A percentile compares a stretch with the other conserved stretches of the same genome.
These are phyloP conservation scores for Incumbomyces delicatus DNA, from an alignment of 2,329 filamentous ascomycete species.

Conservation along the genomic window DNA sequence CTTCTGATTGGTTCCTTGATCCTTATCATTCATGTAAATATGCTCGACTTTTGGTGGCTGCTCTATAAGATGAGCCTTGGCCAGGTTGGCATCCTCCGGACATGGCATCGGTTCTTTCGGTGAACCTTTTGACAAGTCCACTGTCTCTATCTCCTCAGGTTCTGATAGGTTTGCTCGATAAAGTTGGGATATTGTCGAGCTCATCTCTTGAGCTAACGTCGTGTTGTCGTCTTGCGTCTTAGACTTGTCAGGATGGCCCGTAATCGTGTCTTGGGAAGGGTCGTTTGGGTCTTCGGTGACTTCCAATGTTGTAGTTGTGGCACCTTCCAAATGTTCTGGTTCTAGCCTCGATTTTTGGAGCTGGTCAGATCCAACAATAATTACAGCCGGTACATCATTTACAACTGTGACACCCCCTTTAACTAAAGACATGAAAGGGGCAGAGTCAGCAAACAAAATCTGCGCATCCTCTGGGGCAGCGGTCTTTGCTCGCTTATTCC, in stretches of 20 bases:
- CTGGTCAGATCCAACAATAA: background rate
- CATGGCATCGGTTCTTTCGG: no score
- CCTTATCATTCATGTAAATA: no score
- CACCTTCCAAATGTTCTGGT: conserved; percentile 21
- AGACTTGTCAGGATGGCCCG: background rate
- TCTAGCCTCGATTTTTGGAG: conserved; percentile 6
- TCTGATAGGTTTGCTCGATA: no score
- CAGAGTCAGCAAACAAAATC: conserved; percentile 57
- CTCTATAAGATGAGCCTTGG: no score
- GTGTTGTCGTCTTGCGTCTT: background rate
- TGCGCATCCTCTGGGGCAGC: conserved; percentile 55
- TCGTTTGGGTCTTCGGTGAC: no score
- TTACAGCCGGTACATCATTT: conserved; percentile 8
- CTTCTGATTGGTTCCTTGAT: no score
- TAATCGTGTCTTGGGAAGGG: no score
- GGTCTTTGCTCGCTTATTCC: conserved; percentile 65
- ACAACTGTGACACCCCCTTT: background rate
- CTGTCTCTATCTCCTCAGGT: no score
- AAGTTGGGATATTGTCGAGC: no score
- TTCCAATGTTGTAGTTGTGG: background rate
- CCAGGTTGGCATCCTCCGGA: no score
- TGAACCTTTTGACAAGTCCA: no score
- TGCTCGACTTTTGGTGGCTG: no score
- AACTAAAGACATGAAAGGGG: conserved; percentile 19
- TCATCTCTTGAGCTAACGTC: background rate